Conservation (phyloP, 2,329 filamentous ascomycete species). For the Aureobasidium sp. region DNA sequence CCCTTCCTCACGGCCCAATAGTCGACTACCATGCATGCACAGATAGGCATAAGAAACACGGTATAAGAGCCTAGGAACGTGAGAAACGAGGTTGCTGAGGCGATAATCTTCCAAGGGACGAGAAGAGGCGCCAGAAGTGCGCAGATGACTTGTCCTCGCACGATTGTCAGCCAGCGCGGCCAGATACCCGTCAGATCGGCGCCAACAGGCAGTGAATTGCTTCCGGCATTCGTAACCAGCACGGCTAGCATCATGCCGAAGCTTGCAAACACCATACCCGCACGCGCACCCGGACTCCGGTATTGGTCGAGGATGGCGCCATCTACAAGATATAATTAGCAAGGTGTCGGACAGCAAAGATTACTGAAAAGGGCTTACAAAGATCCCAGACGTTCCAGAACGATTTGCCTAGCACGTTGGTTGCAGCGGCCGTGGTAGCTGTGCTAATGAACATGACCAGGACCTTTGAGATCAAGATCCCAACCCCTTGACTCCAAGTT, state of each 20-base stretch:
- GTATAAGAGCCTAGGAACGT: neutral
- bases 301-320: conserved; percentile 2
- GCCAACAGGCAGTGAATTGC: conserved; percentile 2
- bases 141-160: neutral
- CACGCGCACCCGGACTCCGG: neutral
- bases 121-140: neutral
- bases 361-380: neutral
- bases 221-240: neutral
- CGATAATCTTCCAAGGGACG: conserved; percentile 7
- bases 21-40: neutral
- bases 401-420: neutral
- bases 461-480: neutral
- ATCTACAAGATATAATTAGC: neutral
- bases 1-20: neutral
- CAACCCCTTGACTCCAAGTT: neutral
- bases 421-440: conserved; percentile 1
- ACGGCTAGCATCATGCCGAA: conserved; percentile 3
- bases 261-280: neutral
- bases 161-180: conserved; percentile 1
- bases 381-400: conserved; percentile 1
- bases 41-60: conserved; percentile 2
- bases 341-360: neutral
- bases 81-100: neutral
- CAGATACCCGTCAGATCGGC: neutral
- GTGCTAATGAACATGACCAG: conserved; percentile 2